Conservation (phyloP, 1,284 basidiomycete genomes). For the Austroboletus novae-zelandiae region DNA sequence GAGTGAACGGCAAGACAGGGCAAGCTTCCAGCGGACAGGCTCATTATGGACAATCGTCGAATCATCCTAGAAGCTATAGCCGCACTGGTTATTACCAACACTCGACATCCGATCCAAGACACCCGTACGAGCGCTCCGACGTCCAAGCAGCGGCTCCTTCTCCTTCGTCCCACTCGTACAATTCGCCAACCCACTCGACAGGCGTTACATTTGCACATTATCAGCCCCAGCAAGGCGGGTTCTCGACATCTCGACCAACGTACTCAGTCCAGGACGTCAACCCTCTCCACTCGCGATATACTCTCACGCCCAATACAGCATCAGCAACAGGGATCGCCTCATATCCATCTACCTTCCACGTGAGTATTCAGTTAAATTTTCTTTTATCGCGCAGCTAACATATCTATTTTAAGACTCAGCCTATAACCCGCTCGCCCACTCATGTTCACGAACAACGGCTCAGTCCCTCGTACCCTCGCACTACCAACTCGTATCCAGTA, state of each 20-base stretch:
- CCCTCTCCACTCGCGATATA: constrained; percentile 21
- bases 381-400: neutral
- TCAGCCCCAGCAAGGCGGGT: constrained; percentile 35
- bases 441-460: constrained; percentile 29
- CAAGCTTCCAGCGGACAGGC: constrained; percentile 13
- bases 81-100: constrained; percentile 18
- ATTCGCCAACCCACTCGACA: constrained; percentile 19
- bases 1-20: constrained; percentile 7
- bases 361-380: constrained; percentile 7
- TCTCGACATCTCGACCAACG: constrained; percentile 34
- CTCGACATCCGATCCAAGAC: constrained; percentile 17
- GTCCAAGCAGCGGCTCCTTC: constrained; percentile 14
- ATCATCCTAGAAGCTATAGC: constrained; percentile 17
- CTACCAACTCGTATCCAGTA: constrained; percentile 15
- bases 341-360: constrained; percentile 28
- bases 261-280: constrained; percentile 26
- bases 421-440: constrained; percentile 13
- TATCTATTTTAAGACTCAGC: constrained; percentile 15
- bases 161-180: constrained; percentile 13
- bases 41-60: constrained; percentile 10
- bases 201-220: constrained; percentile 35
- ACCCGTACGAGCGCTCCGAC: constrained; percentile 24
- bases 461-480: constrained; percentile 25
- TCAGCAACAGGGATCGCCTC: constrained; percentile 15
- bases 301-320: constrained; percentile 17